Evolutionary conservation across 1,284 basidiomycete species (phyloP).

Genomic region (Ganoderma leucocontextum): DNA sequence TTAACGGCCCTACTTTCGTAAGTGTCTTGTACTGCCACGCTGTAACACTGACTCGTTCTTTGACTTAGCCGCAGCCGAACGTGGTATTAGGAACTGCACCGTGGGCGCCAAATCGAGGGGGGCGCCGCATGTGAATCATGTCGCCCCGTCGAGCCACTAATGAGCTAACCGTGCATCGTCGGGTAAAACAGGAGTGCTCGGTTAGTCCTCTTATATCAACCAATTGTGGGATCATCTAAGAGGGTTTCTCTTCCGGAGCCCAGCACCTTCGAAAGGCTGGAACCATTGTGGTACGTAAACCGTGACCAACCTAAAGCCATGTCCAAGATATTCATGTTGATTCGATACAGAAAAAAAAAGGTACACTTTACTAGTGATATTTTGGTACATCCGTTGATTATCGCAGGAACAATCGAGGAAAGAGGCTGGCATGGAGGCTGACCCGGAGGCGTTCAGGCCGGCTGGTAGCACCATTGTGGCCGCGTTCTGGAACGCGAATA

Average conservation of each 20-base stretch:
- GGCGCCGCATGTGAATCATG: too few species aligned
- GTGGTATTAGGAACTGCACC: neutral
- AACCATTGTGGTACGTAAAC: neutral
- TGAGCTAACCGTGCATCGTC: neutral
- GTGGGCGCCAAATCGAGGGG: neutral
- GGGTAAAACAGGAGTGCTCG: neutral
- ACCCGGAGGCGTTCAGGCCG: too few species aligned
- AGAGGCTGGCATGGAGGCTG: neutral
- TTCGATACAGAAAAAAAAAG: neutral
- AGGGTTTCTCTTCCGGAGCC: neutral
- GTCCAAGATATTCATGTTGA: too few species aligned
- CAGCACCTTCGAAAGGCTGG: too few species aligned
- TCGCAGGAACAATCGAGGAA: neutral
- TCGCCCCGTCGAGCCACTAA: neutral
- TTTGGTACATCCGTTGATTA: neutral
- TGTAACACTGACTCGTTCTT: neutral
- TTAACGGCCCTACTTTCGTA: neutral
- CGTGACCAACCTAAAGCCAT: too few species aligned
- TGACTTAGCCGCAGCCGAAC: neutral
- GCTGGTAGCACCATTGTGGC: neutral
- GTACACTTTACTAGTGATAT: neutral
- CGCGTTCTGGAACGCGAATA: neutral
- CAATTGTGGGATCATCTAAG: too few species aligned
- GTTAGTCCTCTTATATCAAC: neutral
- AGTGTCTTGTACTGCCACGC: neutral